These are phyloP conservation scores for Diaporthe humulicola DNA, from an alignment of 2,329 filamentous ascomycete species.

Conservation along the genomic window DNA sequence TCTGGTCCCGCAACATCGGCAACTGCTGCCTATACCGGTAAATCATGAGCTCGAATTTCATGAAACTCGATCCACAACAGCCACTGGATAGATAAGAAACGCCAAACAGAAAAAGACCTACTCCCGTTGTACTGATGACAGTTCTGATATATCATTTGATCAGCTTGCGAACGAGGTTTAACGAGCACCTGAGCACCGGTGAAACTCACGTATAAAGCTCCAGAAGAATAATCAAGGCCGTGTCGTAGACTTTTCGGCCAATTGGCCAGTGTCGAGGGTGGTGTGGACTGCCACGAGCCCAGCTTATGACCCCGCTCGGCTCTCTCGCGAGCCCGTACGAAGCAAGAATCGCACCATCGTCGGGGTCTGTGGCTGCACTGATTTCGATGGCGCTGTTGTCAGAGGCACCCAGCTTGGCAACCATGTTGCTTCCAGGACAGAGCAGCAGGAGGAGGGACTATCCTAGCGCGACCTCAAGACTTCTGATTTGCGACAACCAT, in stretches of 20 bases:
- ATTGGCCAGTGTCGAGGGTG: conserved; percentile 27
- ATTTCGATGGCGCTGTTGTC: neutral
- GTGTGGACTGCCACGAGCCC: neutral
- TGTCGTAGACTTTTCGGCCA: conserved; percentile 18
- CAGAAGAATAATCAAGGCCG: conserved; percentile 17
- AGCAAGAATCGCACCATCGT: conserved; percentile 10
- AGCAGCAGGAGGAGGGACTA: no score
- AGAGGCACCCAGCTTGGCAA: neutral
- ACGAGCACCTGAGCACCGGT: no score
- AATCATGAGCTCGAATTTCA: neutral
- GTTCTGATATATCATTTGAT: conserved; percentile 20
- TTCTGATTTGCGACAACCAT: neutral
- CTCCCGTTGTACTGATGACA: conserved; percentile 42
- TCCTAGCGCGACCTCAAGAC: neutral
- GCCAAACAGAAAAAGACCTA: neutral
- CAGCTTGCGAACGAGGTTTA: neutral
- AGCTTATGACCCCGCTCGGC: neutral
- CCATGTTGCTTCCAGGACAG: neutral
- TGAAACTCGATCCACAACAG: neutral
- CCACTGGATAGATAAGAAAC: neutral
- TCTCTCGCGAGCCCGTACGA: conserved; percentile 17
- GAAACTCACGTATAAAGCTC: conserved; percentile 28
- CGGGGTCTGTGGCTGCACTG: neutral
- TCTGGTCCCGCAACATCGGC: conserved; percentile 40
- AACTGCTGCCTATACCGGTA: conserved; percentile 36